A percentile compares a stretch with the other conserved stretches of the same genome.
Evolutionary conservation across 169 alveolate genomes (phyloP).

Genomic region (Plasmodium berghei): DNA sequence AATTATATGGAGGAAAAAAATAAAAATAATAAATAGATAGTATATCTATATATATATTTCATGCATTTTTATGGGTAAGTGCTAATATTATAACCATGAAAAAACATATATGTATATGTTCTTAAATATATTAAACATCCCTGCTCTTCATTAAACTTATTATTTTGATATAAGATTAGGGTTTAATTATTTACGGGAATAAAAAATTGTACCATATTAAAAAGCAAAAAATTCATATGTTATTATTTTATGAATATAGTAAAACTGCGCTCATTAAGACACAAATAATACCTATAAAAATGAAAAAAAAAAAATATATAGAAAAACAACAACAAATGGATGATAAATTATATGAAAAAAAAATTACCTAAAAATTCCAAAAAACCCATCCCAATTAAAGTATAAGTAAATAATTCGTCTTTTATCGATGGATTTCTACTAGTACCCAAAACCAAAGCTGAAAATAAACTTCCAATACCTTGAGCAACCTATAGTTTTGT

Average conservation of each 20-base stretch:
- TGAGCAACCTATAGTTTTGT: slow-evolving; percentile 85
- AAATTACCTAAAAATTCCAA: slow-evolving; percentile 89
- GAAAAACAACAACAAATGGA: background rate
- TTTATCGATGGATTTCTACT: slow-evolving; percentile 92
- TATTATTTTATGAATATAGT: slow-evolving; percentile 84
- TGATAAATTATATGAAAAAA: slow-evolving; percentile 1
- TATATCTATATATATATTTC: too few relatives aligned
- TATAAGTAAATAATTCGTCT: slow-evolving; percentile 92
- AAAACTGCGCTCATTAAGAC: slow-evolving; percentile 91
- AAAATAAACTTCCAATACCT: slow-evolving; percentile 93
- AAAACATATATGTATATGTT: too few relatives aligned
- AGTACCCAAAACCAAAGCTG: slow-evolving; percentile 92
- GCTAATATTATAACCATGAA: too few relatives aligned
- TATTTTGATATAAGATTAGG: too few relatives aligned
- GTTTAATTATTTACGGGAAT: too few relatives aligned
- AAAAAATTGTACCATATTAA: too few relatives aligned
- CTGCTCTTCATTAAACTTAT: too few relatives aligned
- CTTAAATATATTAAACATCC: too few relatives aligned
- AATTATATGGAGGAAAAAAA: too few relatives aligned
- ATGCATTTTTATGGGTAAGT: too few relatives aligned
- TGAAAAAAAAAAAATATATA: slow-evolving; percentile 3
- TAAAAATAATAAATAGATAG: too few relatives aligned
- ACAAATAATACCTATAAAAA: slow-evolving; percentile 83
- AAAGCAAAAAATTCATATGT: too few relatives aligned
- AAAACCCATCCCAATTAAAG: slow-evolving; percentile 94